Conservation (phyloP, 2,329 filamentous ascomycete species). For the Neopestalotiopsis rosae region DNA sequence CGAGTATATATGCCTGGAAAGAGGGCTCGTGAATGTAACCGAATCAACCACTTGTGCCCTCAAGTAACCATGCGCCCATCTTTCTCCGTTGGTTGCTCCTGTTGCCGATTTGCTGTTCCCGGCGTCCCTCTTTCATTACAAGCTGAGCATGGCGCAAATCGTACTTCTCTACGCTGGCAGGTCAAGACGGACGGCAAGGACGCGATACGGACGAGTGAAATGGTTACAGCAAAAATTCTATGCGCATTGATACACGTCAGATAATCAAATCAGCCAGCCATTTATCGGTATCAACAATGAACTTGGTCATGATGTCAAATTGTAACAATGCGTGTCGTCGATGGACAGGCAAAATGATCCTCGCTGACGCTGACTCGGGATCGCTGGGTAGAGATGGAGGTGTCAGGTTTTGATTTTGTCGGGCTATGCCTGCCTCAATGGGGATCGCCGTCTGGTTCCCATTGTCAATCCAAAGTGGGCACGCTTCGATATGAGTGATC, state of each 20-base stretch:
- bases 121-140: neutral
- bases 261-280: neutral
- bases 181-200: neutral
- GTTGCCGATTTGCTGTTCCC: neutral
- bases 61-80: neutral
- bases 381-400: slow-evolving; percentile 1
- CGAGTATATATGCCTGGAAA: neutral
- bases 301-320: neutral
- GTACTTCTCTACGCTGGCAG: neutral
- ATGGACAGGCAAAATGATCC: neutral
- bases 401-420: neutral
- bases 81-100: neutral
- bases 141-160: neutral
- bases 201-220: neutral
- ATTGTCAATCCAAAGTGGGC: slow-evolving; percentile 8
- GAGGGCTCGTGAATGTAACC: neutral
- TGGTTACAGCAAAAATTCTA: neutral
- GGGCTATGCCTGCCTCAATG: neutral
- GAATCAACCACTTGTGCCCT: neutral
- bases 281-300: neutral
- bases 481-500: slow-evolving; percentile 6
- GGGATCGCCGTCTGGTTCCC: slow-evolving; percentile 3
- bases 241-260: neutral
- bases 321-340: neutral
- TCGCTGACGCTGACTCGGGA: neutral